Base-by-base conservation (phyloP, 495 filamentous ascomycete genomes). In the Talaromyces borbonicus region DNA sequence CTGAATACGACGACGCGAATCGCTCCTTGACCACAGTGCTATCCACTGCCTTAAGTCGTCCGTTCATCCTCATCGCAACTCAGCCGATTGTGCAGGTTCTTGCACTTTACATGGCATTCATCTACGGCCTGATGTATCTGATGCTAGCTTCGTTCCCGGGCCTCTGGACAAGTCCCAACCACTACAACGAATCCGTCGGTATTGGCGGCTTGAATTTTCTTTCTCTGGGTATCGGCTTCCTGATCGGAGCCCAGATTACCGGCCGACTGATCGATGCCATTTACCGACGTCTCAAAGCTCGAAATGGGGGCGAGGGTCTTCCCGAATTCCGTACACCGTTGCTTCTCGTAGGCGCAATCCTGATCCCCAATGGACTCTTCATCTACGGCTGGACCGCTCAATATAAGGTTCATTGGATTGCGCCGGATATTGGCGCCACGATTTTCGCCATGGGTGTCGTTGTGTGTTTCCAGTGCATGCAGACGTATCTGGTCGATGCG, bases 401-500 rank as follows among this genome's bases (percentile, higher is more conserved):
- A 57, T 65, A 58, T 16, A 67, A 72, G 26, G 60, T 62, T 2
- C 80, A 83, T 55, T 90, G 83, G 83, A 82, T 88, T 38, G 71
- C 71, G 24, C 84, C 84, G 0, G 82, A 87, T 51, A 77, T 89
- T 47, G 85, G 85, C 2, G 74, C 75, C 3, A 57, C 60, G 0
- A 53, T 87, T 12, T 81, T 85, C 46, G 60, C 65, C 6, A 59
- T 65, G 5, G 82, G 82, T 4, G 72, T 65, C 7, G 83, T 85
- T 45, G 67, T 83, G 4, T 64, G 69, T 0, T 84, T 83, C 56
- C 84, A 87, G 61, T 81, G 77, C 50, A 76, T 80, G 27, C 81
- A 85, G 63, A 79, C 78, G 7, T 92, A 85, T 54, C 63, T 87
- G 37, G 77, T 90, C n/a, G 87, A 94, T 56, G 61, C 81, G 5